phyloP scores from a whole-genome alignment of 208 protist genomes.

The Leishmania arabica region DNA sequence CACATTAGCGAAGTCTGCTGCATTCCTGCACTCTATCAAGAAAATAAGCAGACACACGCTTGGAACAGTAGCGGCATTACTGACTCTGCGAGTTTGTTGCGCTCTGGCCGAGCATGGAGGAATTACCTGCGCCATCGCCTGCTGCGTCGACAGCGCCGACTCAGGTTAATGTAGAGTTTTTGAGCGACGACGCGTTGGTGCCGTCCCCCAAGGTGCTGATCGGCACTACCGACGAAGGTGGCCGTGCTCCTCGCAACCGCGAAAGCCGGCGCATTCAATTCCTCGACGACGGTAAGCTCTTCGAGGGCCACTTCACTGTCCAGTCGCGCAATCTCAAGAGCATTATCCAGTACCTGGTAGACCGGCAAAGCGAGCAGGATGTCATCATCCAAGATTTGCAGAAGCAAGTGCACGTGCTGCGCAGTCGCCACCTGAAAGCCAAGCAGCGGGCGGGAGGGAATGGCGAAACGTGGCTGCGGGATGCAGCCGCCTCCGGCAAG shows the following conservation, averaged over 20 bases:
- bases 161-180: conserved; percentile 21
- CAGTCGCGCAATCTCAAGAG: conserved; percentile 81
- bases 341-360: conserved; percentile 78
- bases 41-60: neutral
- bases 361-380: conserved; percentile 73
- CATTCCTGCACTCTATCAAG: neutral
- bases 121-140: neutral
- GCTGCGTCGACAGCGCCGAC: neutral
- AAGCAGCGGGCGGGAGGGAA: conserved; percentile 25
- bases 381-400: conserved; percentile 82
- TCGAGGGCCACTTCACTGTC: conserved; percentile 90
- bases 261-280: conserved; percentile 61
- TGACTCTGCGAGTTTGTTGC: neutral
- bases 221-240: conserved; percentile 30
- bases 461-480: conserved; percentile 7
- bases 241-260: conserved; percentile 36
- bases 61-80: neutral
- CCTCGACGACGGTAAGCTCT: conserved; percentile 87
- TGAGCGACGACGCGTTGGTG: conserved; percentile 19
- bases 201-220: conserved; percentile 14
- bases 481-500: conserved; percentile 1
- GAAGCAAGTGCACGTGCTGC: conserved; percentile 73
- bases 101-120: conserved; percentile 2
- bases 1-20: neutral
- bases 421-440: conserved; percentile 31